phyloP scores from a whole-genome alignment of 345 rosid species.

The Salix suchowensis region DNA sequence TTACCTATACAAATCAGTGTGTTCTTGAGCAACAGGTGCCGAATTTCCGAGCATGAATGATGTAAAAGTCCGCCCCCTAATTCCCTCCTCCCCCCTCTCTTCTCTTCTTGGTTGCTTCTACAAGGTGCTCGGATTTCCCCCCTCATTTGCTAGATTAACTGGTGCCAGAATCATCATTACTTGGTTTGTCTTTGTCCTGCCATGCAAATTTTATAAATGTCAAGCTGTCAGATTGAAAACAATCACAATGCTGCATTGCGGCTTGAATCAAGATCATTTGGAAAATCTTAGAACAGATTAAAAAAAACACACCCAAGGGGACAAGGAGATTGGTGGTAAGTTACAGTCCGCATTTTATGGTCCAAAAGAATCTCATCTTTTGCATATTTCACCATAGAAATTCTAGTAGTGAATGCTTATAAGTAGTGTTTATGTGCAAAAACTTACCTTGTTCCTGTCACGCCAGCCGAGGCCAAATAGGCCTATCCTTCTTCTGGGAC shows the following conservation, averaged over 20 bases:
- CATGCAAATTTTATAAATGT: conserved; percentile 5
- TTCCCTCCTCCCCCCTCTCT: background rate
- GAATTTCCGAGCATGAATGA: background rate
- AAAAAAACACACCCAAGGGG: background rate
- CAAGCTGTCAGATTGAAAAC: background rate
- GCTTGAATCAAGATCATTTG: background rate
- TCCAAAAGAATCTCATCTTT: background rate
- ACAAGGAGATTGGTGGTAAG: background rate
- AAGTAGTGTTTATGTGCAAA: background rate
- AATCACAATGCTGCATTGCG: background rate
- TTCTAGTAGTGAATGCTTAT: background rate
- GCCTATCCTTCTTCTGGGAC: conserved; percentile 47
- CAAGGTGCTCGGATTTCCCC: conserved; percentile 23
- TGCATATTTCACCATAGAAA: background rate
- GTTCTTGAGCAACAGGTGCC: background rate
- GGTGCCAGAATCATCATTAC: conserved; percentile 31
- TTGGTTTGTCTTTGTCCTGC: conserved; percentile 28
- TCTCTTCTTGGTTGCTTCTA: background rate
- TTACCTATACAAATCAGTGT: background rate
- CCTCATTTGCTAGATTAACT: conserved; percentile 15
- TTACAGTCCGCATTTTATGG: background rate
- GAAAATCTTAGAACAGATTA: background rate
- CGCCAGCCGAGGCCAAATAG: conserved; percentile 74
- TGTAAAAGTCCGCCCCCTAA: background rate
- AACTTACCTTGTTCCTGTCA: conserved; percentile 71